A percentile compares a stretch with the other conserved stretches of the same genome.
phyloP scores from a whole-genome alignment of 345 rosid genomes.

The Lepidium didymum region DNA sequence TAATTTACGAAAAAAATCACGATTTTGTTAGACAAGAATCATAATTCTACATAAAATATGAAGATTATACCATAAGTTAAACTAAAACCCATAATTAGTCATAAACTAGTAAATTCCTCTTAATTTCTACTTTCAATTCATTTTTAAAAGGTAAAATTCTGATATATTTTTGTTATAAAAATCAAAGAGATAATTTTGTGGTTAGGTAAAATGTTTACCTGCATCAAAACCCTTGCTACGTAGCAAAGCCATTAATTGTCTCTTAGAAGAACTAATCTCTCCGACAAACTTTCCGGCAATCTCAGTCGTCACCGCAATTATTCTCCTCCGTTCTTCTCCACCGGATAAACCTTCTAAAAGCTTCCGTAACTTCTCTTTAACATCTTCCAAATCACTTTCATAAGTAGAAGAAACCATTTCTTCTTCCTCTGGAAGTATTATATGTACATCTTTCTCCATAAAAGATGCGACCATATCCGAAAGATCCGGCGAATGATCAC shows the following conservation, averaged over 20 bases:
- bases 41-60: neutral
- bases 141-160: neutral
- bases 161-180: neutral
- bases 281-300: slow-evolving; percentile 14
- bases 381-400: slow-evolving; percentile 35
- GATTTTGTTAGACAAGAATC: neutral
- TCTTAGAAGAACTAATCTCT: slow-evolving; percentile 23
- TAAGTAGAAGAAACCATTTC: neutral
- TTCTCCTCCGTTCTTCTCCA: slow-evolving; percentile 26
- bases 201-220: slow-evolving; percentile 29
- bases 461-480: slow-evolving; percentile 65
- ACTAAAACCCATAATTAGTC: neutral
- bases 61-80: too few species aligned
- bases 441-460: slow-evolving; percentile 49
- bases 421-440: neutral
- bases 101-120: neutral
- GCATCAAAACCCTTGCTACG: slow-evolving; percentile 65
- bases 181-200: too few species aligned
- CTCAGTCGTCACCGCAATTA: slow-evolving; percentile 27
- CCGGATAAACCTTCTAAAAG: slow-evolving; percentile 17
- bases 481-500: slow-evolving; percentile 59
- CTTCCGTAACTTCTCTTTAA: slow-evolving; percentile 27
- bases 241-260: slow-evolving; percentile 45
- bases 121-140: neutral
- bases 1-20: neutral